These are phyloP conservation scores for Venturiaceae sp. DNA, from an alignment of 2,329 filamentous ascomycete genomes.

Conservation along the genomic window DNA sequence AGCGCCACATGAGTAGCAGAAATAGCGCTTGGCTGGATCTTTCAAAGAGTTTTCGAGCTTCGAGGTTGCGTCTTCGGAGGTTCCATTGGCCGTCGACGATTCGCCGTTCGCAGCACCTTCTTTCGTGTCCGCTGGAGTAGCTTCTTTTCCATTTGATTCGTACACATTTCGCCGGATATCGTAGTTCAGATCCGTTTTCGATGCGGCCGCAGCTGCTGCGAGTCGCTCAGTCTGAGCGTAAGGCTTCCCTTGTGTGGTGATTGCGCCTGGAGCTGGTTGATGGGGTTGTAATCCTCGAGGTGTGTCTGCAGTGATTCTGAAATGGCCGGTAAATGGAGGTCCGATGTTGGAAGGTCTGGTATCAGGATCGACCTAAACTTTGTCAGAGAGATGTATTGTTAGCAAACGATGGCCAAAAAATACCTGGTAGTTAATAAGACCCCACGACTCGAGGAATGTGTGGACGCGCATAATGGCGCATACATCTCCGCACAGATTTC, in stretches of 20 bases:
- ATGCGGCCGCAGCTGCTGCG: slow-evolving; percentile 52
- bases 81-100: slow-evolving; percentile 56
- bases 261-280: slow-evolving; percentile 76
- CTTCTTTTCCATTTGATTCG: slow-evolving; percentile 80
- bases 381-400: not conserved
- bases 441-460: slow-evolving; percentile 97
- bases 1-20: slow-evolving; percentile 85
- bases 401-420: slow-evolving; percentile 11
- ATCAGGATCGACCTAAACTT: slow-evolving; percentile 77
- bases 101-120: slow-evolving; percentile 46
- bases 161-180: slow-evolving; percentile 93
- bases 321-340: slow-evolving; percentile 94
- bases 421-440: slow-evolving; percentile 98
- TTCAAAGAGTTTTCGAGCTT: slow-evolving; percentile 49
- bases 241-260: slow-evolving; percentile 48
- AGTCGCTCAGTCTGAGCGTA: slow-evolving; percentile 60
- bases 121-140: slow-evolving; percentile 61
- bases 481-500: slow-evolving; percentile 92
- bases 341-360: slow-evolving; percentile 91
- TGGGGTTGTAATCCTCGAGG: slow-evolving; percentile 89
- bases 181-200: slow-evolving; percentile 79
- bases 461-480: slow-evolving; percentile 99
- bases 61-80: slow-evolving; percentile 51
- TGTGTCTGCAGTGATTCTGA: slow-evolving; percentile 91
- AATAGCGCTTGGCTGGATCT: slow-evolving; percentile 56